A percentile compares a stretch with the other conserved stretches of the same genome.
These are phyloP conservation scores for Coemansia aciculifera DNA, from an alignment of 192 early-diverging fungal species.

Conservation along the genomic window DNA sequence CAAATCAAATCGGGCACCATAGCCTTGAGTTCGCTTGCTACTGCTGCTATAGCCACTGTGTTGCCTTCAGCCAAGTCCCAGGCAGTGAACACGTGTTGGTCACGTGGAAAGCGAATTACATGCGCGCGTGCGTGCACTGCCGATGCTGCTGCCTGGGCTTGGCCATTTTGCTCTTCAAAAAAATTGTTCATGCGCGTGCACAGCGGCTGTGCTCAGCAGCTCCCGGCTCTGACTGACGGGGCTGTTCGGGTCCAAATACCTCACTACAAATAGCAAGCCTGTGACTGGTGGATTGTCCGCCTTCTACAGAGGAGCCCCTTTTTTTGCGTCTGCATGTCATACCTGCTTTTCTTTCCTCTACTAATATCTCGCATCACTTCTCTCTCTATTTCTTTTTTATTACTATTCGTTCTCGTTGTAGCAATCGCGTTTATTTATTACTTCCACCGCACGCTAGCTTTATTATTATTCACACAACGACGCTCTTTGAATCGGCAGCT, in stretches of 20 bases:
- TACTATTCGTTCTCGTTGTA: slow-evolving; percentile 15
- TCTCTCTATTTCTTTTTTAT: not conserved
- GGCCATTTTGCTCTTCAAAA: not conserved
- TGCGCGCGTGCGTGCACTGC: slow-evolving; percentile 3
- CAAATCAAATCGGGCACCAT: not conserved
- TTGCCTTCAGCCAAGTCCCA: not conserved
- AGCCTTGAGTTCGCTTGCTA: not conserved
- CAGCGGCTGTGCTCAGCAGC: not conserved
- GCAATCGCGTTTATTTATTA: slow-evolving; percentile 15
- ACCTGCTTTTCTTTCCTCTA: not conserved
- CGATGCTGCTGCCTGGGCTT: not conserved
- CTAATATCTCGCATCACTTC: not conserved
- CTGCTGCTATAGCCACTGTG: not conserved
- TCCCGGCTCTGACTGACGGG: not conserved
- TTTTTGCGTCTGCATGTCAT: not conserved
- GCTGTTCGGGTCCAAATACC: not conserved
- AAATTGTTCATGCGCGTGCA: not conserved
- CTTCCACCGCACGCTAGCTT: not conserved
- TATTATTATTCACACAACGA: not conserved
- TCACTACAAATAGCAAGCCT: not conserved
- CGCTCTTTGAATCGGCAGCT: slow-evolving; percentile 4
- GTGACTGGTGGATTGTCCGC: not conserved
- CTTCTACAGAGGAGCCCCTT: not conserved
- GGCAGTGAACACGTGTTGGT: not conserved
- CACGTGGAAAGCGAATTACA: not conserved